A percentile compares a stretch with the other conserved stretches of the same genome.
Evolutionary conservation across 108 stramenopile species (phyloP).

Genomic region (Chaetoceros tenuissimus): DNA sequence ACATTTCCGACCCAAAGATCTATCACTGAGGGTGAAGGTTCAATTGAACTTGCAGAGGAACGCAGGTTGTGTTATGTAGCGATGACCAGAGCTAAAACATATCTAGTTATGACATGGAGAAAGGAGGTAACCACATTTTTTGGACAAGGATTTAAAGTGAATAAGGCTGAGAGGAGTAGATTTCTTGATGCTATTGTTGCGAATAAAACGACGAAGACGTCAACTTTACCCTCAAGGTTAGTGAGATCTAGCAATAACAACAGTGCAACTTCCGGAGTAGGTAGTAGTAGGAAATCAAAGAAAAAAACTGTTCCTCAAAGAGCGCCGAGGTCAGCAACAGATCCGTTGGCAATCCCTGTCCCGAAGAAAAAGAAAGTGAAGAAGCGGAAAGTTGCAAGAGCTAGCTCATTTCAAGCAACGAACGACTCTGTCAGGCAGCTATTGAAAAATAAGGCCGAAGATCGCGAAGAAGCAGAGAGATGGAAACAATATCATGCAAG

Average conservation of each 20-base stretch:
- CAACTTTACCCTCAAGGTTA: slow-evolving; percentile 7
- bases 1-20: slow-evolving; percentile 60
- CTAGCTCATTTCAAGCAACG: too few relatives aligned
- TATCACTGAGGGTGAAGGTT: slow-evolving; percentile 43
- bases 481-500: not conserved
- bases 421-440: too few relatives aligned
- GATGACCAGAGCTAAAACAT: slow-evolving; percentile 87
- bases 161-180: slow-evolving; percentile 41
- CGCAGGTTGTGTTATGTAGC: slow-evolving; percentile 86
- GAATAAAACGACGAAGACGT: slow-evolving; percentile 15
- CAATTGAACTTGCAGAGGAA: slow-evolving; percentile 75
- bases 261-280: too few relatives aligned
- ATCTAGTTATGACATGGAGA: slow-evolving; percentile 75
- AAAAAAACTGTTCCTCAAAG: not conserved
- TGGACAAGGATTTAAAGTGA: slow-evolving; percentile 22
- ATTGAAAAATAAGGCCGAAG: not conserved
- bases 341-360: not conserved
- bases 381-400: not conserved
- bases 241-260: not conserved
- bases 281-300: not conserved
- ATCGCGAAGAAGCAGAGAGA: not conserved
- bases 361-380: not conserved
- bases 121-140: slow-evolving; percentile 48
- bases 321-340: not conserved
- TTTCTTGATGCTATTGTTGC: slow-evolving; percentile 49